These are phyloP conservation scores for Zygosaccharomyces lentus DNA, from an alignment of 805 yeast species.

Conservation along the genomic window DNA sequence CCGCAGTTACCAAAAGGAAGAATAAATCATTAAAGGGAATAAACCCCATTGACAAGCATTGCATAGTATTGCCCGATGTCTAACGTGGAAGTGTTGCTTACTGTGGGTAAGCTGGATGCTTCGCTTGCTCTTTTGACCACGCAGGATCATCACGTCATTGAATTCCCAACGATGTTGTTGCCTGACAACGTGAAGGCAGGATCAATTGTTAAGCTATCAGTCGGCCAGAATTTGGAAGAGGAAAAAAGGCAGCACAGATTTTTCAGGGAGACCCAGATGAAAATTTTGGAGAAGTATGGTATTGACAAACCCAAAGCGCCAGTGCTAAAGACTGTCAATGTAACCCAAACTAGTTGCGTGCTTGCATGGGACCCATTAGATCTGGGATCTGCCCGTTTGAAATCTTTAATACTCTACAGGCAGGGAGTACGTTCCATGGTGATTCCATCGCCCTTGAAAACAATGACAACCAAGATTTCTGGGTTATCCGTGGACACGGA, in stretches of 20 bases:
- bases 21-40: background rate
- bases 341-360: conserved; percentile 92
- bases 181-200: conserved; percentile 93
- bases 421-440: conserved; percentile 59
- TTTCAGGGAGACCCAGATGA: conserved; percentile 67
- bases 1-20: background rate
- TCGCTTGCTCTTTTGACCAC: conserved; percentile 88
- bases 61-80: conserved; percentile 17
- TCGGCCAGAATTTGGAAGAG: conserved; percentile 68
- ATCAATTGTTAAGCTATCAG: conserved; percentile 77
- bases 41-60: background rate
- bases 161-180: conserved; percentile 89
- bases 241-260: conserved; percentile 55
- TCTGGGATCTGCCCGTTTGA: conserved; percentile 76
- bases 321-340: conserved; percentile 60
- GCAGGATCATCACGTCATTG: conserved; percentile 88
- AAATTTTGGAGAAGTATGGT: conserved; percentile 70
- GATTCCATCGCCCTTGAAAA: conserved; percentile 76
- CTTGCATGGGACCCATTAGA: conserved; percentile 89
- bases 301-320: conserved; percentile 68
- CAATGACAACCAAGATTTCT: conserved; percentile 78
- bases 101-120: conserved; percentile 95
- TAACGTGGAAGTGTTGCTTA: conserved; percentile 76
- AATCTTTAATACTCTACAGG: conserved; percentile 71
- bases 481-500: conserved; percentile 85